phyloP scores from a whole-genome alignment of 306 rosid genomes.

The Vigna reflexopilosa region DNA sequence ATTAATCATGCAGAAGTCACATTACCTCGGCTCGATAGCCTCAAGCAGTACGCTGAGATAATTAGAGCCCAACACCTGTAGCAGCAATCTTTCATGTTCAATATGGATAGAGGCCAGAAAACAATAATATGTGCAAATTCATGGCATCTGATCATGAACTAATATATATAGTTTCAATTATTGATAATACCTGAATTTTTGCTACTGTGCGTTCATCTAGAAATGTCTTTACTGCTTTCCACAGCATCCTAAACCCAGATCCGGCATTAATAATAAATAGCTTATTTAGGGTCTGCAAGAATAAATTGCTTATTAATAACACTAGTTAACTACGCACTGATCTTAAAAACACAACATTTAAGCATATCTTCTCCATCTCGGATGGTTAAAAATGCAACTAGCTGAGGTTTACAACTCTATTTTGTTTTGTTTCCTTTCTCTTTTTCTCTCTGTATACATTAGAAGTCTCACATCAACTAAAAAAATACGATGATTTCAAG shows the following conservation, averaged over 20 bases:
- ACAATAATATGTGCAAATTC: not conserved
- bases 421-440: not conserved
- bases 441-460: no score
- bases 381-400: not conserved
- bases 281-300: conserved; percentile 74
- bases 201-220: conserved; percentile 75
- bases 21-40: conserved; percentile 72
- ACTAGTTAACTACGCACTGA: conserved; percentile 11
- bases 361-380: not conserved
- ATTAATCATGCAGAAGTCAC: not conserved
- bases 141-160: conserved; percentile 26
- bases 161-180: conserved; percentile 15
- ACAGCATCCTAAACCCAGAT: conserved; percentile 78
- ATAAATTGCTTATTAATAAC: not conserved
- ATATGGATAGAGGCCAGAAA: not conserved
- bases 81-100: conserved; percentile 29
- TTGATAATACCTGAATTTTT: conserved; percentile 67
- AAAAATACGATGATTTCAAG: no score
- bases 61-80: conserved; percentile 80
- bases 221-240: conserved; percentile 84
- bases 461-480: no score
- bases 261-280: conserved; percentile 90
- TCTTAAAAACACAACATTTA: conserved; percentile 6
- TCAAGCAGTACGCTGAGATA: conserved; percentile 60
- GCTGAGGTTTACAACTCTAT: not conserved